These are phyloP conservation scores for Cucurbita maxima DNA, from an alignment of 306 rosid genomes.

Conservation along the genomic window DNA sequence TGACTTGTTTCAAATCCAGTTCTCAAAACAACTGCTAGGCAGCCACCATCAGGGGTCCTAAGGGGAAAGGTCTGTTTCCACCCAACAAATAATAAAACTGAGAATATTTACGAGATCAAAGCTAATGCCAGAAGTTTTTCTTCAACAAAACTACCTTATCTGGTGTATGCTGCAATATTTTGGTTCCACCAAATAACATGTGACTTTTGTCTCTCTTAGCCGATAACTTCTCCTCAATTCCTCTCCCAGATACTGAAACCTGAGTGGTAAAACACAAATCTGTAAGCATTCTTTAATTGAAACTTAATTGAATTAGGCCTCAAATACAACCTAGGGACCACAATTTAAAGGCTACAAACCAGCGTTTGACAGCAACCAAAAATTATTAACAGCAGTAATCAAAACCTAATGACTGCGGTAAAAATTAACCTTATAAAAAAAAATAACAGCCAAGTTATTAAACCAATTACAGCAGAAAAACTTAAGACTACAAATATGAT, in stretches of 20 bases:
- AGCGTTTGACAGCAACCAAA: too few species aligned
- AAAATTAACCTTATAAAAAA: too few species aligned
- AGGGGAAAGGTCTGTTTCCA: constrained; percentile 64
- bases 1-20: constrained; percentile 99
- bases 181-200: constrained; percentile 91
- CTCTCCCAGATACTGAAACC: constrained; percentile 64
- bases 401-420: too few species aligned
- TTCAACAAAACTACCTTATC: constrained; percentile 52
- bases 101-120: constrained; percentile 1
- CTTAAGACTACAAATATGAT: too few species aligned
- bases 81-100: constrained; percentile 9
- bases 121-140: neutral
- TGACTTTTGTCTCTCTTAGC: constrained; percentile 76
- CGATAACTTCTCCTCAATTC: constrained; percentile 64
- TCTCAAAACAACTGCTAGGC: constrained; percentile 87
- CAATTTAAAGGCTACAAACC: too few species aligned
- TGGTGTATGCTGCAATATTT: constrained; percentile 90
- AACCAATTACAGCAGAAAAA: too few species aligned
- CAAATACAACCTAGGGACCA: too few species aligned
- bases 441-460: too few species aligned
- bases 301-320: too few species aligned
- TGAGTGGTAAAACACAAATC: neutral
- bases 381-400: too few species aligned
- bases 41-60: constrained; percentile 94
- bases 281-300: too few species aligned